Conservation (phyloP, 805 yeast species). For the Martiniozyma abietophila region DNA sequence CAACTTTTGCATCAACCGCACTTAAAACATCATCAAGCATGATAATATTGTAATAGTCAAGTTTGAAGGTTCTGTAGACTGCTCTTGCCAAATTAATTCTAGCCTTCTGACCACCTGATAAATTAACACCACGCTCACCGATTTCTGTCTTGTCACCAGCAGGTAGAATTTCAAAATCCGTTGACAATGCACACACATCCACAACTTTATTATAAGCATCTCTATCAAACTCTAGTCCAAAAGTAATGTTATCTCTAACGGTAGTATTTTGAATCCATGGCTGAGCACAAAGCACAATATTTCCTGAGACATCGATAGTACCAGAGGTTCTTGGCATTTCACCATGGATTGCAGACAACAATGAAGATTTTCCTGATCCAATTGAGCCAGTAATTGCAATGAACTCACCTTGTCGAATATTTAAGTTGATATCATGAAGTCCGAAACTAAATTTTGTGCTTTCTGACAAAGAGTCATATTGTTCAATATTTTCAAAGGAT, state of each 20-base stretch:
- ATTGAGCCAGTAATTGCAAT: conserved; percentile 71
- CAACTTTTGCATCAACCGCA: conserved; percentile 69
- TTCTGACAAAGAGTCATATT: neutral
- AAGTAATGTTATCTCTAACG: conserved; percentile 61
- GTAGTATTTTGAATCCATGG: conserved; percentile 92
- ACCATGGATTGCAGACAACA: conserved; percentile 62
- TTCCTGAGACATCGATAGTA: conserved; percentile 42
- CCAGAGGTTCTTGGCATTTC: conserved; percentile 52
- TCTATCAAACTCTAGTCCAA: conserved; percentile 45
- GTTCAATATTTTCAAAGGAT: neutral
- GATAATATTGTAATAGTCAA: conserved; percentile 45
- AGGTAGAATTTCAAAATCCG: conserved; percentile 58
- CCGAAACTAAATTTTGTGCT: no score
- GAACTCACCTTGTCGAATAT: conserved; percentile 55
- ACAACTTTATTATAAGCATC: conserved; percentile 44
- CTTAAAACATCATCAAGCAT: conserved; percentile 57
- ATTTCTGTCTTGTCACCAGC: conserved; percentile 74
- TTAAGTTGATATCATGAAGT: conserved; percentile 40
- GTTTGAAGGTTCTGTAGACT: conserved; percentile 31
- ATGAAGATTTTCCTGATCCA: conserved; percentile 75
- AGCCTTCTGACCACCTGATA: conserved; percentile 89
- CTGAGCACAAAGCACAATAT: conserved; percentile 32
- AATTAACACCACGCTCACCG: conserved; percentile 78
- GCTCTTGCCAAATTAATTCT: conserved; percentile 64
- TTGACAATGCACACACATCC: conserved; percentile 54